Conservation (phyloP, 176 grass and related monocot genomes). For the Zea luxurians region DNA sequence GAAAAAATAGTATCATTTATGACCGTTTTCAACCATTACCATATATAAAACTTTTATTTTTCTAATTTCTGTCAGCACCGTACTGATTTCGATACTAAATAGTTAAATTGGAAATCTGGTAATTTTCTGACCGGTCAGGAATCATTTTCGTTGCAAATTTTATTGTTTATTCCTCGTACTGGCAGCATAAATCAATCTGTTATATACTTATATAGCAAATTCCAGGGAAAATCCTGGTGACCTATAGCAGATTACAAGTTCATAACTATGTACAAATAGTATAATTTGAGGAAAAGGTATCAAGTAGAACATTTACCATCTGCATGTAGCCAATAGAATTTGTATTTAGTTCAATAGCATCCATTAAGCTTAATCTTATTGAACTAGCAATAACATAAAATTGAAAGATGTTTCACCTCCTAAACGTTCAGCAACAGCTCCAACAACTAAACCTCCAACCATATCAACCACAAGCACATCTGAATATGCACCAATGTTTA, state of each 20-base stretch:
- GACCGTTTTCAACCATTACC: too few species aligned
- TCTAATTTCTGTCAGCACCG: too few species aligned
- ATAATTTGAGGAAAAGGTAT: not conserved
- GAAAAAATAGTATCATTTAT: too few species aligned
- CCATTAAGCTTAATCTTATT: constrained; percentile 8
- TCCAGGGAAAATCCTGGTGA: not conserved
- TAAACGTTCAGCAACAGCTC: constrained; percentile 83
- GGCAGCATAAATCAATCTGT: not conserved
- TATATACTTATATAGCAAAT: not conserved
- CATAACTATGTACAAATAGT: constrained; percentile 15
- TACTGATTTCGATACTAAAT: too few species aligned
- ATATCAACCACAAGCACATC: constrained; percentile 84
- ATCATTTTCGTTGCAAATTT: too few species aligned
- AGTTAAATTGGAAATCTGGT: too few species aligned
- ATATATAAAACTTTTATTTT: too few species aligned
- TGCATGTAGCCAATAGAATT: not conserved
- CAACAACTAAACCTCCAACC: constrained; percentile 82
- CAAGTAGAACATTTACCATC: not conserved
- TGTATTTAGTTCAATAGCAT: not conserved
- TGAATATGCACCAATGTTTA: constrained; percentile 87
- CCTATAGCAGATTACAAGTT: not conserved
- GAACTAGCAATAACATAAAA: constrained; percentile 8
- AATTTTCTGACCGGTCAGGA: too few species aligned
- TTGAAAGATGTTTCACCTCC: constrained; percentile 59
- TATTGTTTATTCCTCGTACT: not conserved